Evolutionary conservation across 2,329 filamentous ascomycete species (phyloP).

Genomic region (Chalaropsis ovoidea): DNA sequence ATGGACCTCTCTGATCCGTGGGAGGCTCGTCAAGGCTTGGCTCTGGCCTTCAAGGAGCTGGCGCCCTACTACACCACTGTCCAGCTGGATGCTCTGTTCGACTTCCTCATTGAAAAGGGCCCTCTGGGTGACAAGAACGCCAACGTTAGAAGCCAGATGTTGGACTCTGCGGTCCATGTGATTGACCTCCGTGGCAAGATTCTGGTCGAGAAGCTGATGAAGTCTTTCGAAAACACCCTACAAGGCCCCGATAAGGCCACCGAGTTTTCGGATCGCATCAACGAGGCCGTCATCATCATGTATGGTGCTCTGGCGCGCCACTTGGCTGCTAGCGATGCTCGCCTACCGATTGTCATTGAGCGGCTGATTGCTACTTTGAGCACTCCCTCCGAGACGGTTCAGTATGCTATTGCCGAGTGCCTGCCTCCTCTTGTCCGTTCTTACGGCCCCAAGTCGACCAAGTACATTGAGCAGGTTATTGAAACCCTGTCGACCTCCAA

Average conservation of each 20-base stretch:
- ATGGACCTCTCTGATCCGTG: constrained; percentile 79
- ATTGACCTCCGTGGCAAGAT: constrained; percentile 72
- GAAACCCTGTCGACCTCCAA: constrained; percentile 77
- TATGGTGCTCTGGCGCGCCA: constrained; percentile 91
- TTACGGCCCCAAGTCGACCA: constrained; percentile 60
- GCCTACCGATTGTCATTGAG: constrained; percentile 79
- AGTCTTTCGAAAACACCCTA: constrained; percentile 78
- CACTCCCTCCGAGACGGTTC: constrained; percentile 91
- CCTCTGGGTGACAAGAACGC: constrained; percentile 75
- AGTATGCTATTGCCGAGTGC: constrained; percentile 91
- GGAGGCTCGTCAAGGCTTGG: constrained; percentile 84
- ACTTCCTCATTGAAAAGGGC: constrained; percentile 75
- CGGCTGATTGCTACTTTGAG: constrained; percentile 76
- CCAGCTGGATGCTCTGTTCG: constrained; percentile 66
- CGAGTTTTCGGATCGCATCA: constrained; percentile 75
- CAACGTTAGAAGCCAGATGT: constrained; percentile 76
- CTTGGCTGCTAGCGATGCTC: constrained; percentile 70
- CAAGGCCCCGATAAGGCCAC: constrained; percentile 74
- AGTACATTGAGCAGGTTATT: constrained; percentile 71
- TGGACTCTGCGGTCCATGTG: constrained; percentile 73
- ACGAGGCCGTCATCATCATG: constrained; percentile 94
- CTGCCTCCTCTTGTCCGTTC: constrained; percentile 81
- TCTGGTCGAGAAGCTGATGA: constrained; percentile 83
- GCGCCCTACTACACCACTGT: constrained; percentile 56
- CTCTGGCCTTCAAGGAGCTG: constrained; percentile 75